Conservation (phyloP, 345 rosid species). For the Euphorbia pulcherrima region DNA sequence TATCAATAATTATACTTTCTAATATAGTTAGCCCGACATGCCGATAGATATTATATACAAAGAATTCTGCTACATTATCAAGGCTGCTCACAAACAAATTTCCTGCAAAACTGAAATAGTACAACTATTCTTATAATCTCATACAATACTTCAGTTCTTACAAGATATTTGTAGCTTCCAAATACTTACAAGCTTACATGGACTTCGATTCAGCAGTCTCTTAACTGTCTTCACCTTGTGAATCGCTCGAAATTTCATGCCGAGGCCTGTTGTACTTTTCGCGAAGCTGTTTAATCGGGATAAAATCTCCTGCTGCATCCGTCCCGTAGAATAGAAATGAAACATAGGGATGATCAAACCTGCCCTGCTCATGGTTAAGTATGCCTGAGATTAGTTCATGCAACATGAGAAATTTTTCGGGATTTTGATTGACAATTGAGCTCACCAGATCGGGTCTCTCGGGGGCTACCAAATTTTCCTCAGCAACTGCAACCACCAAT, state of each 20-base stretch:
- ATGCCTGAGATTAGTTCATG: neutral
- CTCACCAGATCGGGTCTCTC: constrained; percentile 66
- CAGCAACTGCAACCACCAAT: constrained; percentile 59
- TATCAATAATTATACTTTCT: no score
- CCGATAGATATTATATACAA: neutral
- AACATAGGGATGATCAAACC: constrained; percentile 84
- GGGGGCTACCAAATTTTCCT: constrained; percentile 67
- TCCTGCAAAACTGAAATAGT: neutral
- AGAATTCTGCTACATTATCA: neutral
- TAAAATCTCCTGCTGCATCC: constrained; percentile 84
- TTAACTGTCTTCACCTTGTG: constrained; percentile 43
- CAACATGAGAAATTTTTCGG: neutral
- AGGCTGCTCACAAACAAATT: neutral
- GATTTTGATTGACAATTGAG: constrained; percentile 8
- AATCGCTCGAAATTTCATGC: constrained; percentile 63
- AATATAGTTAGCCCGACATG: no score
- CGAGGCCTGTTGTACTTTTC: constrained; percentile 75
- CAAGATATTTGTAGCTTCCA: neutral
- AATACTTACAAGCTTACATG: neutral
- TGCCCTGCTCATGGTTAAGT: constrained; percentile 47
- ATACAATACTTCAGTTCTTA: neutral
- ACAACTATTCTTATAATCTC: neutral
- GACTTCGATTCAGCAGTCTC: neutral
- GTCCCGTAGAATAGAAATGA: constrained; percentile 79
- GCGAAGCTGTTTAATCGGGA: constrained; percentile 84